Base-by-base conservation (phyloP, 495 filamentous ascomycete genomes). In the Glonium stellatum region DNA sequence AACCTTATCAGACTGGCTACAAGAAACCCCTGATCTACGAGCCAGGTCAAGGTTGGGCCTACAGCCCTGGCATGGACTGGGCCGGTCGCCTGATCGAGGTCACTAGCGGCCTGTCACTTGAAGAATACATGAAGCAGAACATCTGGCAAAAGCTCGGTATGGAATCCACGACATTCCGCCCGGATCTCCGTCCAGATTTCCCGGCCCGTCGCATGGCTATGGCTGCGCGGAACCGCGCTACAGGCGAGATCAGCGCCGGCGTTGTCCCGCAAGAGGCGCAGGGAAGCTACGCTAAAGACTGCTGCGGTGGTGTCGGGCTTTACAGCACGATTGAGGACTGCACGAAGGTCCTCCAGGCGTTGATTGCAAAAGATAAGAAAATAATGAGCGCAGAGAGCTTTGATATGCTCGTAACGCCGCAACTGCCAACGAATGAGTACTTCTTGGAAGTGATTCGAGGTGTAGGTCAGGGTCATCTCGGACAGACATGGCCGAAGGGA, bases 281-380 rank as follows among this genome's bases (percentile, higher is more conserved):
- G 21, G 54, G 63, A 2, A 42, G 48, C 5, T 60, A 53, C 39
- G 54, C 54, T 22, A 46, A 37, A 5, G 73, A 76, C 15, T 71
- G 77, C 63, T 72, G 77, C 27, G 83, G 81, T 3, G 83, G 84
- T 0, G 75, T 73, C 12, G 84, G 84, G 0, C 36, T 80, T 22
- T 84, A 73, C 55, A 72, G 75, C 10, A 72, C 76, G 0, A 76
- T 77, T 5, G 63, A 47, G 13, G 79, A 79, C 55, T 83, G 77
- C 60, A 66, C 72, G 22, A 81, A 77, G 60, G 65, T 85, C 11
- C 68, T 85, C 50, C 73, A 70, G 25, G 75, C 73, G 15, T 13
- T 84, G 0, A 64, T 85, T 19, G 50, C 51, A 4, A 73, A 75
- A 56, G 75, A 82, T 64, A 72, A 69, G 36, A 71, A 67, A 25